These are phyloP conservation scores for Iberis pinnata DNA, from an alignment of 345 rosid genomes.

Conservation along the genomic window DNA sequence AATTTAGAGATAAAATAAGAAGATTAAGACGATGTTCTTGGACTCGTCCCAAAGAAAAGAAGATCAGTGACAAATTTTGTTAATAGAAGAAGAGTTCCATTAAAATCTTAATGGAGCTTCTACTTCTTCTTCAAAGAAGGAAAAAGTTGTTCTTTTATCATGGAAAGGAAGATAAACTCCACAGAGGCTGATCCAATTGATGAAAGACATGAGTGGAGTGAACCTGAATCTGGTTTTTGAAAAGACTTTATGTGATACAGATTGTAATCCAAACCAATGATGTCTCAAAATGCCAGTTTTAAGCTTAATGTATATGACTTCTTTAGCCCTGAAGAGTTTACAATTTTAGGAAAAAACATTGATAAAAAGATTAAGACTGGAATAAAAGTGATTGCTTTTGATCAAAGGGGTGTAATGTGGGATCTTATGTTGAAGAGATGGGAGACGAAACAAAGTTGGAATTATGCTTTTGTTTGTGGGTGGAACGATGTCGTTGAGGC, in stretches of 20 bases:
- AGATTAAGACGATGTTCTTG: too few species aligned
- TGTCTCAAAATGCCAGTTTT: constrained; percentile 10
- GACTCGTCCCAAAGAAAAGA: too few species aligned
- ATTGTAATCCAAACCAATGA: neutral
- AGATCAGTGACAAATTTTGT: too few species aligned
- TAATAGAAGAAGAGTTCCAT: too few species aligned
- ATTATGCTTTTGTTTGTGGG: too few species aligned
- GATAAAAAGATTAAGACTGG: neutral
- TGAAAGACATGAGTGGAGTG: neutral
- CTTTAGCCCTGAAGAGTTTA: neutral
- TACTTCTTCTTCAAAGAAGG: neutral
- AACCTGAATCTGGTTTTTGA: neutral
- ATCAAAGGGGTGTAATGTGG: neutral
- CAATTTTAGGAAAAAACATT: neutral
- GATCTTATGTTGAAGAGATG: neutral
- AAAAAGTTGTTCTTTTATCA: neutral
- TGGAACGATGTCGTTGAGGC: too few species aligned
- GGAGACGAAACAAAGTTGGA: too few species aligned
- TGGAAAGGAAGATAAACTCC: neutral
- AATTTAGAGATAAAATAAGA: too few species aligned
- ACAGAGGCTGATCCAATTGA: neutral
- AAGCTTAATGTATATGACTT: neutral
- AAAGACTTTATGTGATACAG: neutral
- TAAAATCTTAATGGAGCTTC: too few species aligned
- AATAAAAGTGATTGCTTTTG: neutral